phyloP scores from a whole-genome alignment of 176 grass and related monocot species.

The Miscanthus lutarioriparius region DNA sequence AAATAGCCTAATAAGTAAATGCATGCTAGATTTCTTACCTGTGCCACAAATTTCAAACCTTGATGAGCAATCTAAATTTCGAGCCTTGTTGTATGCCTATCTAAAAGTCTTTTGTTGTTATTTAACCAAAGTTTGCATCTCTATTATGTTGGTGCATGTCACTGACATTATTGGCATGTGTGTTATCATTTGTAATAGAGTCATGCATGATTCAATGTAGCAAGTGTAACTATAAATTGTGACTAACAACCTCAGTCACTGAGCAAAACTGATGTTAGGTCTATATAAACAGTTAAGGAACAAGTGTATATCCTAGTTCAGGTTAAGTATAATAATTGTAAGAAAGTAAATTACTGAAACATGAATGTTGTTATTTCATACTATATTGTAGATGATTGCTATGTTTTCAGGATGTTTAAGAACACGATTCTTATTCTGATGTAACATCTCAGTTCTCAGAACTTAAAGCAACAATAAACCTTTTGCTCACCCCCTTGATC shows the following conservation, averaged over 20 bases:
- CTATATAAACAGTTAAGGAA: background rate
- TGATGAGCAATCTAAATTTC: background rate
- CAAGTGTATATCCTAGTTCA: background rate
- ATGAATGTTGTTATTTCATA: background rate
- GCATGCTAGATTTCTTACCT: background rate
- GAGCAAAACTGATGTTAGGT: background rate
- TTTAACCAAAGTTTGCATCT: background rate
- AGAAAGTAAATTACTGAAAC: background rate
- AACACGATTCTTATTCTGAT: background rate
- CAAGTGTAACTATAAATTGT: background rate
- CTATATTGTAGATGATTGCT: background rate
- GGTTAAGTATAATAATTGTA: background rate
- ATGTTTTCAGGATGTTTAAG: background rate
- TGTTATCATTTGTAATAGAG: background rate
- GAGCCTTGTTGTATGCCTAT: background rate
- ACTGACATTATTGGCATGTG: background rate
- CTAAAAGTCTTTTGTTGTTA: background rate
- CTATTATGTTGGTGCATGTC: background rate
- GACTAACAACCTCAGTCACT: background rate
- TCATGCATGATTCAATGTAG: background rate
- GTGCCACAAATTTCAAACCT: background rate
- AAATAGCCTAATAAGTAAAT: background rate
- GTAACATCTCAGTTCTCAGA: background rate
- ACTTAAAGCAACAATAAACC: background rate
- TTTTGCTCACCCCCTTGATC: background rate